Base-by-base conservation (phyloP, 78 protist genomes). In the Dictyostelium purpureum region DNA sequence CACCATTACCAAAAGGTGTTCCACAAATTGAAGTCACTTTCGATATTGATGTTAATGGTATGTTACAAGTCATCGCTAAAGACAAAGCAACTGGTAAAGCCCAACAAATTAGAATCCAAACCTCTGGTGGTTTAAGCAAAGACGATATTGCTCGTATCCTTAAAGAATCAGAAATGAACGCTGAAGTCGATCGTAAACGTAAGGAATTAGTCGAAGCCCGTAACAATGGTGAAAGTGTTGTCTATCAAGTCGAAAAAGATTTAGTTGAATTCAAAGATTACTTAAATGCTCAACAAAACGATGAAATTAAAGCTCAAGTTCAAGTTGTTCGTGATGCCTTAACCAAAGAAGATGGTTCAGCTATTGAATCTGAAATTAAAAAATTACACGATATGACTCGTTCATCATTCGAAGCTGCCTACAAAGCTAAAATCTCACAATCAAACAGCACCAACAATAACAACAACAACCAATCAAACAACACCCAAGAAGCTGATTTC, bases 61-160 rank as follows among this genome's bases (percentile, higher is more conserved):
- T 94, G 89, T 76, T 94, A 24, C 78, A 88, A 49, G 96, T 94
- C 16, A 57, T 88, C 40, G 96, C 96, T 75, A 61, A 82, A 69
- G 99, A 99, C 96, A 96, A 98, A 96, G 99, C 98, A 54, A 97
- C 99, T n/a, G 97, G 97, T 95, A 95, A 97, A 96, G 95, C 94
- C 38, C 93, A 80, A 67, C 90, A 74, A 80, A 56, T 98, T 67
- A 80, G 90, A 56, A 95, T 99, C 83, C 97, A 98, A 95, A 73
- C 99, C 24, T 63, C 94, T 24, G 99, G 99, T 33, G 99, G 99
- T 37, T 95, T 99, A 42, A 69, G 95, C 79, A 94, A 98, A 76
- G 97, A 77, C 6, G 98, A 99, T 57, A 96, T 99, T 80, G 99
- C 97, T 71, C 54, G 88, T 43, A 99, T 98, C 99, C 92, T 98